A percentile compares a stretch with the other conserved stretches of the same genome.
Evolutionary conservation across 768 basidiomycete genomes (phyloP).

Genomic region (Cyathus striatus): DNA sequence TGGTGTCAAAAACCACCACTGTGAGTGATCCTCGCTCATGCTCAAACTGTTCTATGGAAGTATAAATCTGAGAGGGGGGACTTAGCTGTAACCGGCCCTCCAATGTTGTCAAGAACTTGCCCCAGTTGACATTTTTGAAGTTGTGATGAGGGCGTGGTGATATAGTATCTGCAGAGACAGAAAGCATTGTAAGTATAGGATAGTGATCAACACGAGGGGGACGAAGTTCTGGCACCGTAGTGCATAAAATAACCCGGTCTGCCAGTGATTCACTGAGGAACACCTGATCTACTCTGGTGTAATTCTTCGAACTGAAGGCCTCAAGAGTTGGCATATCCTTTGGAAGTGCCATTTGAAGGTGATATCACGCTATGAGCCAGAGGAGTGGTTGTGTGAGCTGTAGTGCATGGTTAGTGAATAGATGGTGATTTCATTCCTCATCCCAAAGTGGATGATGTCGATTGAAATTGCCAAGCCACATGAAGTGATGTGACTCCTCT

Average conservation of each 20-base stretch:
- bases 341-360: constrained; percentile 25
- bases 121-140: too few species aligned
- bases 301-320: constrained; percentile 18
- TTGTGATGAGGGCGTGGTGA: too few species aligned
- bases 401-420: constrained; percentile 14
- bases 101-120: too few species aligned
- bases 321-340: constrained; percentile 23
- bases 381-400: constrained; percentile 16
- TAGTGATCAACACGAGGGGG: constrained; percentile 28
- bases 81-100: too few species aligned
- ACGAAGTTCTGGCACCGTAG: constrained; percentile 5
- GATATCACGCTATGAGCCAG: constrained; percentile 10
- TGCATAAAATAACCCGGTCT: constrained; percentile 17
- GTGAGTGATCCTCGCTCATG: too few species aligned
- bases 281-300: constrained; percentile 34
- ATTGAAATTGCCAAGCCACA: constrained; percentile 37
- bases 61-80: too few species aligned
- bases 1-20: too few species aligned
- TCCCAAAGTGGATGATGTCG: constrained; percentile 35
- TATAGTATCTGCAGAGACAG: too few species aligned
- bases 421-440: constrained; percentile 8
- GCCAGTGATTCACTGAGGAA: constrained; percentile 17
- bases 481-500: constrained; percentile 4
- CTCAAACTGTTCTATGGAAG: too few species aligned
- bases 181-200: constrained; percentile 27